Evolutionary conservation across 139 green algal genomes (phyloP).

Genomic region (Volvox africanus): DNA sequence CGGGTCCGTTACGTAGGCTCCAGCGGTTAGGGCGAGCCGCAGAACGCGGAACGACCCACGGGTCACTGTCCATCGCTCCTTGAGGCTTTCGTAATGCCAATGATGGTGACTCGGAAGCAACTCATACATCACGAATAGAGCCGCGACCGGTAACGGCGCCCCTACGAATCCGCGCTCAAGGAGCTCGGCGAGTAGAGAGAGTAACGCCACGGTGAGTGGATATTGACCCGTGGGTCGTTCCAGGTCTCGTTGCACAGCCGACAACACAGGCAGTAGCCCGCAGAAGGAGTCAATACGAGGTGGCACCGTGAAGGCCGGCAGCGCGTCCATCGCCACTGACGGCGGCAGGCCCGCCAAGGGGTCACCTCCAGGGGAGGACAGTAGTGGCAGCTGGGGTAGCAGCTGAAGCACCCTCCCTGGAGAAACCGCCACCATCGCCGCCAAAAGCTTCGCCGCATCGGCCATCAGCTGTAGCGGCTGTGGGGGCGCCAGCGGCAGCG

Average conservation of each 20-base stretch:
- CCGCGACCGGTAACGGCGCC: slow-evolving; percentile 14
- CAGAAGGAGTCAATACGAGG: slow-evolving; percentile 4
- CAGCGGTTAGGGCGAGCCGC: slow-evolving; percentile 45
- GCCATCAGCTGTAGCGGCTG: slow-evolving; percentile 51
- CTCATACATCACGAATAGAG: slow-evolving; percentile 56
- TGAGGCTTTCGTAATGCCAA: slow-evolving; percentile 46
- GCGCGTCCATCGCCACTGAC: slow-evolving; percentile 29
- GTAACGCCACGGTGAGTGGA: slow-evolving; percentile 58
- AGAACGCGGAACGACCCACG: slow-evolving; percentile 56
- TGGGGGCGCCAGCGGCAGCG: neutral
- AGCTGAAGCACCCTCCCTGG: slow-evolving; percentile 55
- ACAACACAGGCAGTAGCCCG: slow-evolving; percentile 48
- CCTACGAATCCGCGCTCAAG: slow-evolving; percentile 43
- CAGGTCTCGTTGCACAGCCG: slow-evolving; percentile 41
- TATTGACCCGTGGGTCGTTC: slow-evolving; percentile 62
- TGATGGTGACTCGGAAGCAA: slow-evolving; percentile 55
- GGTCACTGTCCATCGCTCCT: slow-evolving; percentile 62
- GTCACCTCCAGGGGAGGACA: neutral
- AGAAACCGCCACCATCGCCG: slow-evolving; percentile 41
- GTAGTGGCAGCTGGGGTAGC: slow-evolving; percentile 47
- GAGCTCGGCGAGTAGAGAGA: slow-evolving; percentile 60
- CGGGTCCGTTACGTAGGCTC: slow-evolving; percentile 23
- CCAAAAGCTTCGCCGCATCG: slow-evolving; percentile 34
- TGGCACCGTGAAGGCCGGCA: slow-evolving; percentile 21
- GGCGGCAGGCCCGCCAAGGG: slow-evolving; percentile 38